phyloP scores from a whole-genome alignment of 2,329 filamentous ascomycete species.

The Paecilomyces sp. region DNA sequence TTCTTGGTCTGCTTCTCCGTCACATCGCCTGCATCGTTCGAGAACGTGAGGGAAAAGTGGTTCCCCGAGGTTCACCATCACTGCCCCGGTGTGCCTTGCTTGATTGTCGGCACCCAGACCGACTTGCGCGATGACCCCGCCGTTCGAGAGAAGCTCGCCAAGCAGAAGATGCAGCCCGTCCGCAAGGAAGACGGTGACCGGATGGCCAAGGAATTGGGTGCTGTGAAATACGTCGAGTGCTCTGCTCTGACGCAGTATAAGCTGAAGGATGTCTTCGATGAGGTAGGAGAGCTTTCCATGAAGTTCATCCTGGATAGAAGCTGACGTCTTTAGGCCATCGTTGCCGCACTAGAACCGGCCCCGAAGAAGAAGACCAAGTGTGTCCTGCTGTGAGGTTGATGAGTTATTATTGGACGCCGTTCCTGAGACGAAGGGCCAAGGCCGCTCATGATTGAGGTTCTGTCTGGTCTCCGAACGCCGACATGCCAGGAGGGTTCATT shows the following conservation, averaged over 20 bases:
- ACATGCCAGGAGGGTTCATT: not conserved
- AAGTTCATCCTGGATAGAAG: conserved; percentile 13
- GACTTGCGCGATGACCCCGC: conserved; percentile 85
- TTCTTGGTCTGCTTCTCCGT: conserved; percentile 99
- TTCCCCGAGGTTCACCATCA: conserved; percentile 98
- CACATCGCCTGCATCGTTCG: conserved; percentile 93
- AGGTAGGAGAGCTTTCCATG: conserved; percentile 55
- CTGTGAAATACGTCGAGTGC: conserved; percentile 98
- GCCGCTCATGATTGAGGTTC: not conserved
- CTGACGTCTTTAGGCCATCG: conserved; percentile 63
- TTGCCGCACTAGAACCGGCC: conserved; percentile 83
- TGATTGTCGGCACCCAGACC: conserved; percentile 96
- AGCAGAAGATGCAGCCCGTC: conserved; percentile 94
- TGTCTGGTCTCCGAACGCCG: not conserved
- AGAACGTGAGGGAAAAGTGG: conserved; percentile 99
- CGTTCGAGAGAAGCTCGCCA: conserved; percentile 83
- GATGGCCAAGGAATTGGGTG: conserved; percentile 96
- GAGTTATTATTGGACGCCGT: not conserved
- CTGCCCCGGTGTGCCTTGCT: conserved; percentile 92
- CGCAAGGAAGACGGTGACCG: conserved; percentile 86
- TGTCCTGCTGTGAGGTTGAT: conserved; percentile 53
- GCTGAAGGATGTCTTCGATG: conserved; percentile 97
- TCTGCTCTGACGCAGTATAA: conserved; percentile 97
- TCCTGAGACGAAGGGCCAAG: not conserved
- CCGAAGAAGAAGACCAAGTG: conserved; percentile 75